A percentile compares a stretch with the other conserved stretches of the same genome.
phyloP scores from a whole-genome alignment of 257 asterid genomes.

The Primulina huaijiensis region DNA sequence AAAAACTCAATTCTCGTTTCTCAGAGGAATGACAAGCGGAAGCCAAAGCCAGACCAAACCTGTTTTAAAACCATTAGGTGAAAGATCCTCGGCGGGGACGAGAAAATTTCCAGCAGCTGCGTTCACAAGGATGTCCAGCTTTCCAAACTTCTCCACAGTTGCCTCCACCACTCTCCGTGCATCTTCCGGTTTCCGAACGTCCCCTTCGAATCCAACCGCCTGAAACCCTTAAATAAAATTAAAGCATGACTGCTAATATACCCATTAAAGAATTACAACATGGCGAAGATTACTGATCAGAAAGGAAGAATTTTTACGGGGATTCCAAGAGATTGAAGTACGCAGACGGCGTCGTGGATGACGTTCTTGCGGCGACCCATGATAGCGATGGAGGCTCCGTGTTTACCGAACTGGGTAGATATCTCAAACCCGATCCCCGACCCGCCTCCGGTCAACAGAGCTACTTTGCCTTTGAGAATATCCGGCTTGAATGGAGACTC shows the following conservation, averaged over 20 bases:
- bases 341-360: slow-evolving; percentile 57
- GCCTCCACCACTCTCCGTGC: slow-evolving; percentile 65
- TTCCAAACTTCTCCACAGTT: slow-evolving; percentile 68
- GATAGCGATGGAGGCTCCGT: slow-evolving; percentile 71
- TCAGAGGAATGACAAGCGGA: slow-evolving; percentile 1
- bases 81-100: slow-evolving; percentile 69
- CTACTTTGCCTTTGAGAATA: slow-evolving; percentile 54
- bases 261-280: no score
- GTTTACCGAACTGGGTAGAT: slow-evolving; percentile 62
- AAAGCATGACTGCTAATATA: background rate
- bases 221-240: slow-evolving; percentile 13
- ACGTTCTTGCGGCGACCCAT: slow-evolving; percentile 75
- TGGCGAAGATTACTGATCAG: background rate
- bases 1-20: background rate
- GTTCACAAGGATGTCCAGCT: slow-evolving; percentile 79
- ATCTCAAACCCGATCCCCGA: slow-evolving; percentile 79
- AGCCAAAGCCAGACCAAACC: slow-evolving; percentile 34
- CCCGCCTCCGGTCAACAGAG: slow-evolving; percentile 73
- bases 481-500: slow-evolving; percentile 63
- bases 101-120: slow-evolving; percentile 91
- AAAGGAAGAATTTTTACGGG: slow-evolving; percentile 34
- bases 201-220: slow-evolving; percentile 83
- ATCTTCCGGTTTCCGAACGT: slow-evolving; percentile 70
- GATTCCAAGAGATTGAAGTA: slow-evolving; percentile 62
- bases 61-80: slow-evolving; percentile 80